Evolutionary conservation across 768 basidiomycete genomes (phyloP).

Genomic region (Strobilomyces echinocephalus): DNA sequence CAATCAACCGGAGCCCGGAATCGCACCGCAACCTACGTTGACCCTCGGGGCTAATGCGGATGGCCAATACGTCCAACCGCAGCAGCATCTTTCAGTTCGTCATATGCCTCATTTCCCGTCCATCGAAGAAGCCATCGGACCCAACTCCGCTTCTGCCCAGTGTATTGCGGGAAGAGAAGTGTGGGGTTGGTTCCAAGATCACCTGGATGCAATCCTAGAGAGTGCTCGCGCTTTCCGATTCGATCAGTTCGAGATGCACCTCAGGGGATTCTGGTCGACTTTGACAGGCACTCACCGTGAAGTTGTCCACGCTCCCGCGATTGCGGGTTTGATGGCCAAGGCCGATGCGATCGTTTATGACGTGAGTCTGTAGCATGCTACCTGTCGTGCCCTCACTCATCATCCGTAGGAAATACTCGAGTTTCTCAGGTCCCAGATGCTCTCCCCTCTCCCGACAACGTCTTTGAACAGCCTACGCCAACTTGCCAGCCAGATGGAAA

Average conservation of each 20-base stretch:
- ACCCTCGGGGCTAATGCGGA: slow-evolving; percentile 44
- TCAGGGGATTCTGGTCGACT: slow-evolving; percentile 81
- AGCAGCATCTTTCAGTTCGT: slow-evolving; percentile 60
- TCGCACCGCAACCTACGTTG: slow-evolving; percentile 55
- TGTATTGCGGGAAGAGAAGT: slow-evolving; percentile 78
- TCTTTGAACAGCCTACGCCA: slow-evolving; percentile 71
- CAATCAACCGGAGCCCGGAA: slow-evolving; percentile 50
- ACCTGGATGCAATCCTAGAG: slow-evolving; percentile 78
- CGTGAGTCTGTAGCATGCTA: slow-evolving; percentile 47
- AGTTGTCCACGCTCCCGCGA: slow-evolving; percentile 82
- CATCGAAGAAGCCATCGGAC: slow-evolving; percentile 79
- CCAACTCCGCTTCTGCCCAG: slow-evolving; percentile 69
- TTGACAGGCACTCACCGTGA: slow-evolving; percentile 74
- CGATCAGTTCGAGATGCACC: slow-evolving; percentile 85
- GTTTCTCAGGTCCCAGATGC: slow-evolving; percentile 77
- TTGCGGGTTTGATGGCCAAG: slow-evolving; percentile 84
- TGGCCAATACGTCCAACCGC: slow-evolving; percentile 44
- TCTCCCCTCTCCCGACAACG: slow-evolving; percentile 64
- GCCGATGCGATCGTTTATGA: slow-evolving; percentile 90
- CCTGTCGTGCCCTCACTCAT: slow-evolving; percentile 10
- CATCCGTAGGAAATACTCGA: slow-evolving; percentile 76
- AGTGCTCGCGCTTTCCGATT: slow-evolving; percentile 74
- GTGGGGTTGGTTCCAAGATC: slow-evolving; percentile 91
- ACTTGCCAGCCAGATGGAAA: slow-evolving; percentile 89
- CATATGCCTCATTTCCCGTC: slow-evolving; percentile 78